A percentile compares a stretch with the other conserved stretches of the same genome.
Evolutionary conservation across 2,329 filamentous ascomycete genomes (phyloP).

Genomic region (Trichophyton schoenleinii): DNA sequence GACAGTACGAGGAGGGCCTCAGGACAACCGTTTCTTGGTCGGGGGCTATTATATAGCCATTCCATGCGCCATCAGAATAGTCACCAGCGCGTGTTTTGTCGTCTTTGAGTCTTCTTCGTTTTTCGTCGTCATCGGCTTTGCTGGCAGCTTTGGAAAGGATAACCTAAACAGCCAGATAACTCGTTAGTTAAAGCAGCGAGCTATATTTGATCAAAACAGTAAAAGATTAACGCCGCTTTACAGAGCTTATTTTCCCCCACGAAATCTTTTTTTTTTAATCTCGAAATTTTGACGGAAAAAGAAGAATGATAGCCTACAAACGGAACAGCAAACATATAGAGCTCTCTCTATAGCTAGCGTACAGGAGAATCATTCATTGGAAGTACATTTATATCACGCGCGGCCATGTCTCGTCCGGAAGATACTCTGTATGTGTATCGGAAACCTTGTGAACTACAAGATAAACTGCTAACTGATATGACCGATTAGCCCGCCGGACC

Average conservation of each 20-base stretch:
- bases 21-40: background rate
- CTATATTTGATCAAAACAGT: background rate
- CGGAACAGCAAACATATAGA: background rate
- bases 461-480: background rate
- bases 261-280: background rate
- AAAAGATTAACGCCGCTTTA: background rate
- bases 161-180: background rate
- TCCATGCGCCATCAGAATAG: background rate
- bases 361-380: background rate
- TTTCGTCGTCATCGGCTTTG: background rate
- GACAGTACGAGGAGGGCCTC: background rate
- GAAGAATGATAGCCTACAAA: background rate
- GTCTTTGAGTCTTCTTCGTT: background rate
- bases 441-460: background rate
- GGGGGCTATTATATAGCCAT: background rate
- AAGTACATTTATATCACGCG: background rate
- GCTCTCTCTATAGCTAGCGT: background rate
- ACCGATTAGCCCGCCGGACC: constrained; percentile 64
- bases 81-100: background rate
- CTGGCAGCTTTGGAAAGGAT: background rate
- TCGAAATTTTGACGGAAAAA: background rate
- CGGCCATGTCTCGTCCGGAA: constrained; percentile 88
- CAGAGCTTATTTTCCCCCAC: background rate
- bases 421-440: constrained; percentile 60
- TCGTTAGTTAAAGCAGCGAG: background rate